Base-by-base conservation (phyloP, 2,329 filamentous ascomycete genomes). In the Byssothecium circinans region DNA sequence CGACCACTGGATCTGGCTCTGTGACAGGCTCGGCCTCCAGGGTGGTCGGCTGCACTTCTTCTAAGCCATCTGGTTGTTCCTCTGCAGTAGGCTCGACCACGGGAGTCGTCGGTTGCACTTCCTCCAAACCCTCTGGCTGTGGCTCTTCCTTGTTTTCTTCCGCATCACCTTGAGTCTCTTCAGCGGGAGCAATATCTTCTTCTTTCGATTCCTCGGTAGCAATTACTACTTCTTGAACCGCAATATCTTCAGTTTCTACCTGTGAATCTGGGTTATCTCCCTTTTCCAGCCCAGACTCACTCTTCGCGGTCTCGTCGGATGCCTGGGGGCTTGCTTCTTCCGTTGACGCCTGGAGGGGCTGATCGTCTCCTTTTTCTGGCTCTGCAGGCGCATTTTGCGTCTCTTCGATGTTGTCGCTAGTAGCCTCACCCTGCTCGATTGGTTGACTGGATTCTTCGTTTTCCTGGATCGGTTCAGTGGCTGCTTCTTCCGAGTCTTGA, bases 41-140 rank as follows among this genome's bases (percentile, higher is more conserved):
- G 10, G 52, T 52, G 7, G 15, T 48, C 18, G 52, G 52, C 25
- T 54, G 42, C 11, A 54, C 48, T n/a, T 54, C 52, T 18, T 54
- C 49, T 27, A 52, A 30, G 10, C 30, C 49, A 2, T 54, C 42
- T 7, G 35, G 15, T 7, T 29, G 23, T 15, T n/a, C n/a, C n/a
- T 51, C 45, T 30, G 43, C 27, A 17, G 33, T 22, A 10, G 22
- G 30, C 25, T 38, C 39, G 4, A 32, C 18, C n/a, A 49, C 43
- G 23, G 52, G 49, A 14, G 52, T 52, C 4, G 15, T 48, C 18
- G 52, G 52, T 23, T 54, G 42, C 11, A 54, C 48, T n/a, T 54
- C 52, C n/a, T 54, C 49, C 33, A 52, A 30, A 10, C 30, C 49
- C 3, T 54, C 17, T 17, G 41, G 15, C 14, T 14, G 11, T 3